phyloP scores from a whole-genome alignment of 129 eudicot genomes.

The Saussurea involucrata region DNA sequence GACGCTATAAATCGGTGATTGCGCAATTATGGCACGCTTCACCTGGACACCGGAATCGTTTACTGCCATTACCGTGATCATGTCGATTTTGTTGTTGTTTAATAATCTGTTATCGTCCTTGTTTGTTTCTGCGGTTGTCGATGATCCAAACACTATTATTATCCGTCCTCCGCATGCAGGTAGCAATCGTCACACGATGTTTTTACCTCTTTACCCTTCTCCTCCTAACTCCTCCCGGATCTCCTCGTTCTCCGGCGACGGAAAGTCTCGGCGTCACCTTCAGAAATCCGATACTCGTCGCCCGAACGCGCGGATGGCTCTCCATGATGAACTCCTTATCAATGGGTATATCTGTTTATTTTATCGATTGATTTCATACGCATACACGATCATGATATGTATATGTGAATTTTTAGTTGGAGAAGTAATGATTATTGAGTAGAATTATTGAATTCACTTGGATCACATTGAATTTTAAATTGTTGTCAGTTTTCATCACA shows the following conservation, averaged over 20 bases:
- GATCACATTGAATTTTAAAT: not conserved
- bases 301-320: constrained; percentile 79
- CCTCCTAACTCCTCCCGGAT: constrained; percentile 33
- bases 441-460: not conserved
- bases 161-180: constrained; percentile 27
- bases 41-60: not conserved
- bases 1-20: constrained; percentile 9
- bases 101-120: not conserved
- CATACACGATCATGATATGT: not conserved
- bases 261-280: constrained; percentile 48
- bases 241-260: constrained; percentile 20
- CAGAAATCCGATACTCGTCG: constrained; percentile 31
- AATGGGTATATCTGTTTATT: constrained; percentile 49
- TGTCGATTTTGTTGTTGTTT: constrained; percentile 1
- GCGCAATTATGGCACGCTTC: constrained; percentile 26
- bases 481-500: not conserved
- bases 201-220: constrained; percentile 49
- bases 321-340: constrained; percentile 84
- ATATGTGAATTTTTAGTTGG: constrained; percentile 6
- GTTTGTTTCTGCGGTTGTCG: constrained; percentile 16
- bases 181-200: constrained; percentile 44
- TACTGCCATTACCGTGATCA: not conserved
- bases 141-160: constrained; percentile 24
- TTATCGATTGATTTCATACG: not conserved
- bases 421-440: not conserved